Evolutionary conservation across 345 rosid species (phyloP).

Genomic region (Lumnitzera littorea): DNA sequence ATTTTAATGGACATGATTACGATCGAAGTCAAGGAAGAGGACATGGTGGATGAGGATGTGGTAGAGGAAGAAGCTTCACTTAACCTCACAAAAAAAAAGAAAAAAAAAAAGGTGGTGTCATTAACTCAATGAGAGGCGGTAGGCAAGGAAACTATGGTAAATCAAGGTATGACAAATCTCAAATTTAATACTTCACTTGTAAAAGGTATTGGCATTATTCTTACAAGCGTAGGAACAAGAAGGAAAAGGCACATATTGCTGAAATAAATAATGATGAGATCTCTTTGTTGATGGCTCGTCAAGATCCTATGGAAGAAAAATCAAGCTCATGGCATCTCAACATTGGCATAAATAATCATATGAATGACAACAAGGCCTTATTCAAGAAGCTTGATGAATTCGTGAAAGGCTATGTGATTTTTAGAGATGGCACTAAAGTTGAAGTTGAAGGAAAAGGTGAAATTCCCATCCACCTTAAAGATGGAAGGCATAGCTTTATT

Average conservation of each 20-base stretch:
- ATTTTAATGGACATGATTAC: too few relatives aligned
- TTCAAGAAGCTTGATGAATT: too few relatives aligned
- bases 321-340: slow-evolving; percentile 3
- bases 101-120: too few relatives aligned
- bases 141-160: too few relatives aligned
- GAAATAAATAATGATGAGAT: not conserved
- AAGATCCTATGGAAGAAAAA: not conserved
- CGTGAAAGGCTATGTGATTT: not conserved
- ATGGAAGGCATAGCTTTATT: not conserved
- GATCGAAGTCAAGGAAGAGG: too few relatives aligned
- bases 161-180: too few relatives aligned
- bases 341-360: not conserved
- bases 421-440: slow-evolving; percentile 9
- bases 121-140: too few relatives aligned
- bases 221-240: not conserved
- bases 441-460: not conserved
- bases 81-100: too few relatives aligned
- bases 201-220: not conserved
- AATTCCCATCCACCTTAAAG: not conserved
- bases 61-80: too few relatives aligned
- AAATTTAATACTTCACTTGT: too few relatives aligned
- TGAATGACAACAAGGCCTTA: not conserved
- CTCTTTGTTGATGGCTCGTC: not conserved
- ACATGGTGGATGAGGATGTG: too few relatives aligned
- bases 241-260: not conserved